Evolutionary conservation across 805 yeast genomes (phyloP), one percentile per base, ranked within the genome.

Genomic region (Suhomyces sp.): DNA sequence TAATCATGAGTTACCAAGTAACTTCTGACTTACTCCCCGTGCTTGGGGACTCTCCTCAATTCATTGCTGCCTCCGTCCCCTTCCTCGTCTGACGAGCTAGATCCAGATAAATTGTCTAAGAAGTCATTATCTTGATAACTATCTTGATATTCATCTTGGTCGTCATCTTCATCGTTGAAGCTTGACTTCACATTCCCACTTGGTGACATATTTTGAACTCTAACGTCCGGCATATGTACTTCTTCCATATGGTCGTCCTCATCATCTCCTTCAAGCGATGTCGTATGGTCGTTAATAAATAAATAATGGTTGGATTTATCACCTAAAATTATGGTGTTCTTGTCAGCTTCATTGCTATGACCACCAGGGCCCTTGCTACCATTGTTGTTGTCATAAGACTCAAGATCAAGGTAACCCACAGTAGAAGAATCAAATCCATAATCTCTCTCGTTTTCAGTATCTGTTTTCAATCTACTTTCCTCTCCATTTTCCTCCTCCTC

Each of bases 31-130:
- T 16, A 26, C n/a, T 22, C 27, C 11, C 34, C 35, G 31, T 38
- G 42, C 36, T 31, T 42, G 15, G 42, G 35, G 11, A 43, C 74
- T 40, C 78, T 66, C 28, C 71, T 59, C 31, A 74, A 59, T 43
- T 56, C 67, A 37, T 65, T 62, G 27, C 51, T 48, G 24, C 54
- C 58, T 12, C 44, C 50, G 9, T 46, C 54, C 14, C 48, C 61
- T 11, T 58, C 67, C 2, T 65, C 70, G 17, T 63, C 68, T 14
- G 70, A 65, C 13, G 76, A 72, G 18, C 68, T 69, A 12, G 69
- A 67, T 17, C 66, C 75, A 25, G 76, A 63, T 32, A 67, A 49
- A 38, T 65, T 63, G 28, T 65, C 70, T 20, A 62, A 42, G 35
- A 54, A 60, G 18, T 60, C 62, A 25, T 54, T 56, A 15, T 63